Conservation (phyloP, 2,329 filamentous ascomycete species). For the Trichoderma koningiopsis region DNA sequence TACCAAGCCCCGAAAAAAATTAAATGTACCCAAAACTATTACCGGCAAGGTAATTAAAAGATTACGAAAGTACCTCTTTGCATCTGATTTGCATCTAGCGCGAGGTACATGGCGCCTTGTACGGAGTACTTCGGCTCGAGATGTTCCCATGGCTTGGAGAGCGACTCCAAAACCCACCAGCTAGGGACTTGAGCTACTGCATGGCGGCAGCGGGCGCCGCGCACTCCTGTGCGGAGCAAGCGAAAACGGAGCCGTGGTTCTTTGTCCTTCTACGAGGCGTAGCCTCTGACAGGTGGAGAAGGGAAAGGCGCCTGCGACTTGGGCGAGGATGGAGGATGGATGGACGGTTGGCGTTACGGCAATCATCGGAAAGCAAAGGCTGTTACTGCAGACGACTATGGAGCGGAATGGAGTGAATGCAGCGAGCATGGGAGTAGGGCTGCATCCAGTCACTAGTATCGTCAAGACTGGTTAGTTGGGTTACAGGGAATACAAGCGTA, state of each 20-base stretch:
- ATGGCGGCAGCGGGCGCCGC: slow-evolving; percentile 19
- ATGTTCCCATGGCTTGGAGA: not conserved
- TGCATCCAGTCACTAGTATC: not conserved
- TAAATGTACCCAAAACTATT: not conserved
- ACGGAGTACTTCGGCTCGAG: slow-evolving; percentile 17
- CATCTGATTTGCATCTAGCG: not conserved
- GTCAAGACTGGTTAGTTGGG: not conserved
- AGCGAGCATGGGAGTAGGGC: not conserved
- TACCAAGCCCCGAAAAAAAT: not conserved
- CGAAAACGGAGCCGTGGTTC: slow-evolving; percentile 18
- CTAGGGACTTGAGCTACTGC: not conserved
- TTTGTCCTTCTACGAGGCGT: not conserved
- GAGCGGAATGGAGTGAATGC: not conserved
- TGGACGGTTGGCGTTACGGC: not conserved
- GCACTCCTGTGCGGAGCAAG: slow-evolving; percentile 16
- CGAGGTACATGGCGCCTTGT: not conserved
- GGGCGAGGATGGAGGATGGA: not conserved
- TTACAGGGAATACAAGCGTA: not conserved
- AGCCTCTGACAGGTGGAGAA: not conserved
- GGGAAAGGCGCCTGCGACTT: not conserved
- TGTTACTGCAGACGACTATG: not conserved
- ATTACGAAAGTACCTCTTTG: slow-evolving; percentile 5
- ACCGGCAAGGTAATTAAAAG: not conserved
- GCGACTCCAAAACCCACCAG: not conserved
- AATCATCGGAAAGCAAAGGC: slow-evolving; percentile 16